Evolutionary conservation across 2,329 filamentous ascomycete species (phyloP), one percentile per base, ranked within the genome.

Genomic region (Emericellopsis cladophorae): DNA sequence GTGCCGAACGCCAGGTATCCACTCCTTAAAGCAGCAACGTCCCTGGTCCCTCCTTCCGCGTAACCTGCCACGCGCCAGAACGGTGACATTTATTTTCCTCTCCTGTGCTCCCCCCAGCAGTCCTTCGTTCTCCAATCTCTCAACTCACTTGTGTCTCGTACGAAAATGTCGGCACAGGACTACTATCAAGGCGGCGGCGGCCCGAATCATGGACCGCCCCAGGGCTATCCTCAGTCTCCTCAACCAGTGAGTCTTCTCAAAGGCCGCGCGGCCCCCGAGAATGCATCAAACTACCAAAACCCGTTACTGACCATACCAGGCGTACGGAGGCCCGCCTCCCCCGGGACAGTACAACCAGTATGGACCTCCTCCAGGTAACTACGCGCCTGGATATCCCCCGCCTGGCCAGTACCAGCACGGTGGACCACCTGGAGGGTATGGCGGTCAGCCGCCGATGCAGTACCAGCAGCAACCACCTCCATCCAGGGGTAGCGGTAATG

Each of bases 401-500:
- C 42, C 29, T 14, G 24, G 16, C 7, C 14, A 21, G 26, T 22
- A 26, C 31, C 22, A 39, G n/a, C 24, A 29, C 22, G 12, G 22
- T 36, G 16, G 31, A 14, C 35, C 29, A 29, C 43, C 43, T 26
- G 40, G 37, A 4, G 32, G 33, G 31, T 42, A 43, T 38, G 41
- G 44, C 23, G 40, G 45, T 23, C 43, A 65, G 48, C 57, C 59
- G 42, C 65, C 60, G 43, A 66, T 66, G 59, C 59, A 65, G 50
- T 64, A 66, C 48, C 59, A 66, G 45, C 62, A 64, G 49, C 56
- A 51, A 18, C 60, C 56, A 26, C 16, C 54, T 47, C 42, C 39
- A 45, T 31, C 49, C 46, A 54, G 54, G 44, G 54, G 59, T 39
- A 59, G 60, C 42, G 55, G 60, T 9, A 26, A 34, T 22, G 37